phyloP scores from a whole-genome alignment of 1,284 basidiomycete species.

The Melampsora larici-populina region DNA sequence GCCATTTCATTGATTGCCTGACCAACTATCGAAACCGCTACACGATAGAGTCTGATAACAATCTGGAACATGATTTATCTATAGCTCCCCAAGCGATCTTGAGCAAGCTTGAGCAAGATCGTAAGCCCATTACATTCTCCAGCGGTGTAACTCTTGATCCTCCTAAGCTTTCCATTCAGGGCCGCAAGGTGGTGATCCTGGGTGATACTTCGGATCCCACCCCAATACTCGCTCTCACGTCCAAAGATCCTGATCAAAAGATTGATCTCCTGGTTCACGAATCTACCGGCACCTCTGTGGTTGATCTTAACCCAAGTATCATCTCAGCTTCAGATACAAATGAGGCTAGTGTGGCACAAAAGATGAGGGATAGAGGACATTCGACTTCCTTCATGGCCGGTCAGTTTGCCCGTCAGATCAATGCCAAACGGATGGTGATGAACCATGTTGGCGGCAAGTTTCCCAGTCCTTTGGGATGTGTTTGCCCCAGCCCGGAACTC shows the following conservation, averaged over 20 bases:
- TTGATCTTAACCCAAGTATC: conserved; percentile 55
- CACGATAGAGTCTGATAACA: neutral
- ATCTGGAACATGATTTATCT: neutral
- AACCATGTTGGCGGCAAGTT: conserved; percentile 69
- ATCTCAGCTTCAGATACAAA: conserved; percentile 53
- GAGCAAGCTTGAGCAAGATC: conserved; percentile 64
- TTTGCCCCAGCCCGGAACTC: conserved; percentile 26
- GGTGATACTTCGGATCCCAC: conserved; percentile 72
- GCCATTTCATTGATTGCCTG: neutral
- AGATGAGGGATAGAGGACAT: conserved; percentile 68
- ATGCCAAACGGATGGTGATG: conserved; percentile 67
- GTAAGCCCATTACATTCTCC: conserved; percentile 64
- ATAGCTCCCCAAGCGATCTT: conserved; percentile 62
- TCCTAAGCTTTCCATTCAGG: conserved; percentile 63
- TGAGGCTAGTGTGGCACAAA: conserved; percentile 60
- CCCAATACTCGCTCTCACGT: conserved; percentile 59
- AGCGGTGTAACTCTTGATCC: conserved; percentile 75
- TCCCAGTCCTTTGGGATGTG: conserved; percentile 11
- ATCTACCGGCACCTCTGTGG: conserved; percentile 55
- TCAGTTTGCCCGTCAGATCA: conserved; percentile 66
- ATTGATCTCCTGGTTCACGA: conserved; percentile 57
- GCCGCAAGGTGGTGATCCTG: conserved; percentile 71
- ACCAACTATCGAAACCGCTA: neutral
- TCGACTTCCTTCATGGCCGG: conserved; percentile 80
- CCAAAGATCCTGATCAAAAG: conserved; percentile 55